phyloP scores from a whole-genome alignment of 2,329 filamentous ascomycete genomes.

The Phoma sp. region DNA sequence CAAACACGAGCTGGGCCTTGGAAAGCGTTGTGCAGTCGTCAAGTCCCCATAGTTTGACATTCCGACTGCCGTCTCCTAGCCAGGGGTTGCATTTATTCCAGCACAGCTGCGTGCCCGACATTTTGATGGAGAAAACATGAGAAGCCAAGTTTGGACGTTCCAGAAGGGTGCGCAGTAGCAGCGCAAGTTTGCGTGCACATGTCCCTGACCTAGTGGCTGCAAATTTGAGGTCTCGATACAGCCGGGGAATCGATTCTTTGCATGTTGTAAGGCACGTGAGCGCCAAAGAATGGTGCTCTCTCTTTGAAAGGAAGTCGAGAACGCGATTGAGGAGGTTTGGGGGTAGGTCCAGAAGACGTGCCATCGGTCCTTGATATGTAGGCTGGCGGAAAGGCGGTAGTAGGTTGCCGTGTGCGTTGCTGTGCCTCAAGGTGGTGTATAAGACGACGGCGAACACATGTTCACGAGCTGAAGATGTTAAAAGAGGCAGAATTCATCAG shows the following conservation, averaged over 20 bases:
- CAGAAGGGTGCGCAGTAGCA: constrained; percentile 33
- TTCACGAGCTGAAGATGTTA: background rate
- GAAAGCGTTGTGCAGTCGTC: constrained; percentile 26
- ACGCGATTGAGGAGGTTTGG: constrained; percentile 20
- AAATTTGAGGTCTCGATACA: constrained; percentile 33
- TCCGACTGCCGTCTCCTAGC: constrained; percentile 15
- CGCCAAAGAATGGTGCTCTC: constrained; percentile 22
- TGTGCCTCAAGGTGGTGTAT: background rate
- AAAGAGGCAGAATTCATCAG: background rate
- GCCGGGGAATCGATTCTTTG: constrained; percentile 22
- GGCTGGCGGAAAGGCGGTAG: background rate
- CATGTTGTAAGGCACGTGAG: constrained; percentile 22
- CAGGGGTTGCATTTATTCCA: constrained; percentile 34
- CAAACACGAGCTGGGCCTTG: constrained; percentile 25
- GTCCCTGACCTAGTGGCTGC: constrained; percentile 24
- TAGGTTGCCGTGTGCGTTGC: background rate
- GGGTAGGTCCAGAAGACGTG: constrained; percentile 28
- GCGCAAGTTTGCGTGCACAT: constrained; percentile 28
- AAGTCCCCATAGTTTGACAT: constrained; percentile 32
- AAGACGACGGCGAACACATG: background rate
- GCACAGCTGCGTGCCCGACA: constrained; percentile 22
- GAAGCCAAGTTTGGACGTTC: constrained; percentile 25
- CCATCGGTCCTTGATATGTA: constrained; percentile 13
- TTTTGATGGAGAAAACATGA: constrained; percentile 23
- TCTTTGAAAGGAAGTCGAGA: constrained; percentile 24